These are phyloP conservation scores for Hypocrella siamensis DNA, from an alignment of 2,329 filamentous ascomycete species.

Conservation along the genomic window DNA sequence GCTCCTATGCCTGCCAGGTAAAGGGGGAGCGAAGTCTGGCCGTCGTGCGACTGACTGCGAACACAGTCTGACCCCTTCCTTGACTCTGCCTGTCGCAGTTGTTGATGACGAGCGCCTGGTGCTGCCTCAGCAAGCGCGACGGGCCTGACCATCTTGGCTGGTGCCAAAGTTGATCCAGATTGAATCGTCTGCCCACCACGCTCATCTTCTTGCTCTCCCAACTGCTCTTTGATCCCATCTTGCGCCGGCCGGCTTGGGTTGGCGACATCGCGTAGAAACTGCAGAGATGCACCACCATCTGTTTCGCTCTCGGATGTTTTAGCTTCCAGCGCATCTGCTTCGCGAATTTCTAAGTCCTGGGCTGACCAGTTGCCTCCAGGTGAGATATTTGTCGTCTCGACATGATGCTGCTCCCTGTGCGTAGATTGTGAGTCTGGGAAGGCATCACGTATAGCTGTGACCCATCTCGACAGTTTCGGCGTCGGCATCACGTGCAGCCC, in stretches of 20 bases:
- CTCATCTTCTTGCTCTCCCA: neutral
- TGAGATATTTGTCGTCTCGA: neutral
- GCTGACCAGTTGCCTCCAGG: neutral
- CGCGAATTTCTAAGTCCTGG: neutral
- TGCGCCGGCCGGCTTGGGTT: neutral
- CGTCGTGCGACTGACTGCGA: neutral
- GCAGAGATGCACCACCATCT: constrained; percentile 4
- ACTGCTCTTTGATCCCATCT: neutral
- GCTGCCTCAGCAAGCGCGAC: no score
- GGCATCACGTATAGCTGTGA: neutral
- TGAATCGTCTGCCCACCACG: no score
- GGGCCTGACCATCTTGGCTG: no score
- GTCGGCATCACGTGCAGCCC: constrained; percentile 2
- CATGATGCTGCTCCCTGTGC: no score
- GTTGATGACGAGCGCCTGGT: no score
- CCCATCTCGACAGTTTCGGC: constrained; percentile 1
- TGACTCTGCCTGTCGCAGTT: neutral
- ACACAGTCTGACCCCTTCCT: no score
- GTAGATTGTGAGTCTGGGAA: no score
- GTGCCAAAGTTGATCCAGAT: no score
- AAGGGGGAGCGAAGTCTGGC: constrained; percentile 4
- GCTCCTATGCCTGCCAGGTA: constrained; percentile 12
- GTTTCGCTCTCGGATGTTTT: constrained; percentile 1
- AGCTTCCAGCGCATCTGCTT: neutral
- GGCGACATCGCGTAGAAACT: neutral